Conservation (phyloP, 305 asterid genomes). For the Fraxinus albicans region DNA sequence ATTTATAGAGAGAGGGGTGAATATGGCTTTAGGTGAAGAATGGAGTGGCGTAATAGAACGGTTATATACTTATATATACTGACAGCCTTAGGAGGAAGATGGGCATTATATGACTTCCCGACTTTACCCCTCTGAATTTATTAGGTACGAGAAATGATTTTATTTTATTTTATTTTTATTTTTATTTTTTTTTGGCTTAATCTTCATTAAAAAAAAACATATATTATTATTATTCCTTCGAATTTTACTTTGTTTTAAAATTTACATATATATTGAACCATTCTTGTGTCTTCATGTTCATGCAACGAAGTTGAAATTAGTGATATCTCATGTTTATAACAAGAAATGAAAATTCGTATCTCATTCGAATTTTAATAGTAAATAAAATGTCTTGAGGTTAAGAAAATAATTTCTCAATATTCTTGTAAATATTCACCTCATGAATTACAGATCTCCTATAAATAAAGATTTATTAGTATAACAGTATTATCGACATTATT, state of each 20-base stretch:
- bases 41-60: conserved; percentile 3
- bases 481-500: background rate
- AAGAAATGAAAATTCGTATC: background rate
- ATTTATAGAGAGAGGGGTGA: background rate
- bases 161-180: no score
- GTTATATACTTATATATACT: background rate
- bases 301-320: background rate
- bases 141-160: background rate
- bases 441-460: background rate
- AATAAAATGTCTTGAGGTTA: no score
- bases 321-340: background rate
- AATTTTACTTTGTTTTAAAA: no score
- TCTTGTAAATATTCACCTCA: background rate
- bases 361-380: background rate
- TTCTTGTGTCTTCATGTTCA: background rate
- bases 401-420: background rate
- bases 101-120: background rate
- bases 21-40: background rate
- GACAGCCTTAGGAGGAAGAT: background rate
- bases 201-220: no score
- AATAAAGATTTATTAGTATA: background rate
- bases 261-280: no score
- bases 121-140: background rate
- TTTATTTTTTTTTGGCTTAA: no score
- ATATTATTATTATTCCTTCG: no score